Base-by-base conservation (phyloP, 1,284 basidiomycete genomes). In the Porodaedalea pini region DNA sequence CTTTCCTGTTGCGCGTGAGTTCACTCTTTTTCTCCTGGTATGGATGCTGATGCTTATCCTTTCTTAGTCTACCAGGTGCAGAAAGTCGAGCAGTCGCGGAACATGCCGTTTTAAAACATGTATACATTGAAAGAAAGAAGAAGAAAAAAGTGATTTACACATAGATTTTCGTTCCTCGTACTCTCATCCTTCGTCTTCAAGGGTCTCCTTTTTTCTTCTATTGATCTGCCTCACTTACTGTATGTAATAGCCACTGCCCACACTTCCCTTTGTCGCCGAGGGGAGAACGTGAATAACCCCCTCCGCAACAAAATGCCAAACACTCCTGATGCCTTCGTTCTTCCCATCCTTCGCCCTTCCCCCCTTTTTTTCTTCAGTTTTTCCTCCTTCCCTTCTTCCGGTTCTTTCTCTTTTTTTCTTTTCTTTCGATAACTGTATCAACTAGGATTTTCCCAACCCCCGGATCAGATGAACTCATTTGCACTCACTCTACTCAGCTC, bases 1-100 rank as follows among this genome's bases (percentile, higher is more conserved):
- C 3, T 62, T 65, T 31, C 63, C 63, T 27, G 51, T 65, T 53
- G 62, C 61, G 15, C 58, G 63, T 63, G 44, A 52, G 62, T 61
- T 39, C 41, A n/a, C 15, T 27, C 25, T 11, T 13, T 19, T 52
- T 48, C 23, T 31, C 36, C 11, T 15, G 19, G 47, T 36, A 17
- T 43, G 17, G 27, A 34, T 34, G 11, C 17, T 39, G 11, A 29
- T 51, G 13, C 10, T 50, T 15, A 40, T n/a, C 13, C 25, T 40
- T 5, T 37, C 23, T 10, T 11, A 63, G 62, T 51, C 27, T 62
- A 62, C 43, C 63, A 62, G 43, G 61, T 59, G 10, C 59, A 58
- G 40, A 62, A 62, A 37, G 61, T 64, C 11, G 63, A 62, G 32
- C 63, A 62, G 45, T 64, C 63, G 19, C 60, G 62, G 23, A 50